Base-by-base conservation (phyloP, 352 stramenopile genomes). In the Pythium myriotylum region DNA sequence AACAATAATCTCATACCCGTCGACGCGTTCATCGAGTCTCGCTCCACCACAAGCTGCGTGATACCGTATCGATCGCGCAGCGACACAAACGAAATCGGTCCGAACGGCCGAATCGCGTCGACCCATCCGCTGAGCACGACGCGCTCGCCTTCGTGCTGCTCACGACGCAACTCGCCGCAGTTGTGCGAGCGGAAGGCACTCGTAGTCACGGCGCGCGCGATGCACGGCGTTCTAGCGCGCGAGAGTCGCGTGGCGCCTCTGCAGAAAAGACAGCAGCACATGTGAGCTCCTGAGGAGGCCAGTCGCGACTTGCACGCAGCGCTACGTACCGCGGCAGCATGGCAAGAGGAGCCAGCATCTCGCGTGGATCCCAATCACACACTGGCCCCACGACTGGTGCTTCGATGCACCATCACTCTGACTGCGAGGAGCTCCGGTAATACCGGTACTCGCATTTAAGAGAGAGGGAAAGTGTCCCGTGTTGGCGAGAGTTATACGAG, bases 71-170 rank as follows among this genome's bases (percentile, higher is more conserved):
- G 82, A 54, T 96, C 88, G 50, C 88, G 81, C 47, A 96, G 65
- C 26, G 81, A 90, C 22, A 94, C 70, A 66, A 96, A 96, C 7
- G 79, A 84, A 32, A 95, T 86, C 17, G 79, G 81, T 0, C 88
- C 88, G 26, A 91, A 92, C 14, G 81, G 71, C 14, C 84, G 84
- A 14, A 92, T 71, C 19, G 84, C 77, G 35, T 96, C 80, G 19
- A 96, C 79, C 87, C 87, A 96, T 2, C 87, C 87, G 59, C 77
- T 89, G 13, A 94, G 69, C 42, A 76, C 76, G 49, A 96, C 84
- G 50, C 72, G 72, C 24, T 84, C 62, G 9, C 82, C 81, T 9
- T 56, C 59, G 26, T 91, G 68, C 19, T 49, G 35, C 23, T 79
- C 63, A 20, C 59, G 63, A 26, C 82, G 79, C 40, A 95, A 69